Evolutionary conservation across 495 filamentous ascomycete species (phyloP).

Genomic region (Daldinia concentrica): DNA sequence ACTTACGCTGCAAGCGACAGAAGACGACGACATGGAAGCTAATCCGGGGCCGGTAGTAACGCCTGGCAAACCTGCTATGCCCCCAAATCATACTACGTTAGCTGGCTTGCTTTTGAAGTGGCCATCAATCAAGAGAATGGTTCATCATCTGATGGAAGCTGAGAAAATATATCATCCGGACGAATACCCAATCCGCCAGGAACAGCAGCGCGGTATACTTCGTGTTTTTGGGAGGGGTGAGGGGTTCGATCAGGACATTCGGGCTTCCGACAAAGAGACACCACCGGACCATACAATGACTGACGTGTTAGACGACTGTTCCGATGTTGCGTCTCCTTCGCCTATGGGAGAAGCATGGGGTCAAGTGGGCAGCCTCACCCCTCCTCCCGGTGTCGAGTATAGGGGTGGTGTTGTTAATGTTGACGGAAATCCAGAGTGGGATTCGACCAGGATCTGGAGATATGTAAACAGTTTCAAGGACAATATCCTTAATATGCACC

Average conservation of each 20-base stretch:
- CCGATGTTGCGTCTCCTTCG: conserved; percentile 60
- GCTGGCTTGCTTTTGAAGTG: conserved; percentile 81
- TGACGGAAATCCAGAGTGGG: conserved; percentile 71
- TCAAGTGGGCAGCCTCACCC: conserved; percentile 58
- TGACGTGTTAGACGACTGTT: conserved; percentile 51
- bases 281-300: conserved; percentile 45
- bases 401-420: conserved; percentile 62
- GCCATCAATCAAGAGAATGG: conserved; percentile 68
- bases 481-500: conserved; percentile 89
- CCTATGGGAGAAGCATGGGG: conserved; percentile 58
- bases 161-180: conserved; percentile 69
- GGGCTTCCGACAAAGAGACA: conserved; percentile 49
- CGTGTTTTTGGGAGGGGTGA: conserved; percentile 83
- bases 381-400: conserved; percentile 48
- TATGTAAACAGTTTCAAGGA: conserved; percentile 77
- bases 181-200: conserved; percentile 71
- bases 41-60: conserved; percentile 56
- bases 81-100: conserved; percentile 80
- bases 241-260: conserved; percentile 61
- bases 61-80: conserved; percentile 70
- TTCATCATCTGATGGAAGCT: conserved; percentile 55
- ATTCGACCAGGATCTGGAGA: conserved; percentile 65
- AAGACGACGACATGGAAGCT: conserved; percentile 55
- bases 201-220: conserved; percentile 78
- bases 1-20: conserved; percentile 48